Evolutionary conservation across 306 rosid species (phyloP).

Genomic region (Corylus americana): DNA sequence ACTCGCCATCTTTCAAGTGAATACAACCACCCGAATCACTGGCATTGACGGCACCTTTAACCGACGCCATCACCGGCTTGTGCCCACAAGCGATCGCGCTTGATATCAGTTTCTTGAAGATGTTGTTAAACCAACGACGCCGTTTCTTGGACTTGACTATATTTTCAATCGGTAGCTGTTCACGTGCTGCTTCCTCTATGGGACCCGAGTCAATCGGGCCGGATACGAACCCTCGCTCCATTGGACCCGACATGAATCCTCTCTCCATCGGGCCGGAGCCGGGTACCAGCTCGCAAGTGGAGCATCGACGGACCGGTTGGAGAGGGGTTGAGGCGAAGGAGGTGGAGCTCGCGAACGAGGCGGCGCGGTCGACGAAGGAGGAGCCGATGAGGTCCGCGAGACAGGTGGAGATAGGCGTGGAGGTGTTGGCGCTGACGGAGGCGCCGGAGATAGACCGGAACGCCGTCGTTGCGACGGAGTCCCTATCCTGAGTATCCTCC

Average conservation of each 20-base stretch:
- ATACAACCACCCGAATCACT: constrained; percentile 34
- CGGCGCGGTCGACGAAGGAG: constrained; percentile 50
- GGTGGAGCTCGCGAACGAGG: constrained; percentile 65
- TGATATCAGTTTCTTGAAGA: constrained; percentile 35
- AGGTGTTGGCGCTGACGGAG: constrained; percentile 76
- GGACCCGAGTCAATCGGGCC: constrained; percentile 43
- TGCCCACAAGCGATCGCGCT: constrained; percentile 21
- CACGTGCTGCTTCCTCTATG: constrained; percentile 27
- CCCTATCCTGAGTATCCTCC: background rate
- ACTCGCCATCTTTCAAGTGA: constrained; percentile 19
- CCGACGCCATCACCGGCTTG: constrained; percentile 20
- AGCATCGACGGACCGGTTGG: constrained; percentile 43
- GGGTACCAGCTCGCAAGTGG: constrained; percentile 18
- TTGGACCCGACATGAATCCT: constrained; percentile 48
- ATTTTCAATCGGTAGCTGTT: constrained; percentile 24
- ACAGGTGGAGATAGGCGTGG: constrained; percentile 58
- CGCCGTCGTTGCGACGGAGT: constrained; percentile 32
- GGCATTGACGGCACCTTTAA: constrained; percentile 13
- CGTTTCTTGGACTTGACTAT: constrained; percentile 12
- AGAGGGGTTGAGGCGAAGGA: constrained; percentile 65
- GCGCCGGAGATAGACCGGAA: constrained; percentile 74
- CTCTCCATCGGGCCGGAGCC: constrained; percentile 41
- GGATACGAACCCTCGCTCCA: constrained; percentile 31
- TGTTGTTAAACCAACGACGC: constrained; percentile 35
- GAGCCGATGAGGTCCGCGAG: constrained; percentile 40